A percentile compares a stretch with the other conserved stretches of the same genome.
These are phyloP conservation scores for Ophiostoma sp. DNA, from an alignment of 2,329 filamentous ascomycete genomes.

Conservation along the genomic window DNA sequence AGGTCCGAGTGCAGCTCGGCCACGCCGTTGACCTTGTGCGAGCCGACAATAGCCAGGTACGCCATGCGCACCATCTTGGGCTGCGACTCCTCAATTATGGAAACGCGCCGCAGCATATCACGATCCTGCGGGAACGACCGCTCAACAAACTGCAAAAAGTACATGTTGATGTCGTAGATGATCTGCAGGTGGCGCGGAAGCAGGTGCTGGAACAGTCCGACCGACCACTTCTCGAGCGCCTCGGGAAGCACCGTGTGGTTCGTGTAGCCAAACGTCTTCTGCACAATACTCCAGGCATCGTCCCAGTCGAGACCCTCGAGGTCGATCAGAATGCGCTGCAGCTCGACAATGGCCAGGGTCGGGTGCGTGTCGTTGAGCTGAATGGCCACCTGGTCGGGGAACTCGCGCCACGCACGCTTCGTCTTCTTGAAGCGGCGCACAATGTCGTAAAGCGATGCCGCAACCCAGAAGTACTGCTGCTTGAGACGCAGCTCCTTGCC, in stretches of 20 bases:
- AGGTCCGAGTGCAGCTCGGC: conserved; percentile 96
- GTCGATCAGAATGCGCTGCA: conserved; percentile 88
- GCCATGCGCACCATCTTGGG: conserved; percentile 99
- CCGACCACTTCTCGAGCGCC: conserved; percentile 97
- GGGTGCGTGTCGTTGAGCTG: conserved; percentile 98
- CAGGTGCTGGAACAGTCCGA: conserved; percentile 84
- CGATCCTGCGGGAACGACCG: conserved; percentile 83
- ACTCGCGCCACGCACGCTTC: conserved; percentile 83
- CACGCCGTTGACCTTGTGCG: conserved; percentile 98
- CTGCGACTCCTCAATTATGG: conserved; percentile 93
- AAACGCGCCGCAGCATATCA: conserved; percentile 80
- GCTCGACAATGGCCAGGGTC: conserved; percentile 89
- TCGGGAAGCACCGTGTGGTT: conserved; percentile 98
- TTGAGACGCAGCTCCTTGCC: conserved; percentile 97
- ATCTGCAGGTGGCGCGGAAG: conserved; percentile 92
- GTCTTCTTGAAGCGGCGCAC: conserved; percentile 98
- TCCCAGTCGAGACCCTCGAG: conserved; percentile 90
- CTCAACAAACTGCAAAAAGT: conserved; percentile 87
- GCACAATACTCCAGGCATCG: conserved; percentile 78
- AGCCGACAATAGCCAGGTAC: conserved; percentile 87
- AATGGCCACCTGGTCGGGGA: conserved; percentile 91
- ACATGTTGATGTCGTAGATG: conserved; percentile 96
- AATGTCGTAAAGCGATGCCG: conserved; percentile 92
- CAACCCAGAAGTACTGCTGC: conserved; percentile 99
- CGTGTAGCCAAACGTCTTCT: conserved; percentile 83